Percentiles rank a stretch among this genome's conserved stretches.
Conservation (phyloP, 148 eudicot species). For the Agrostemma githago region DNA sequence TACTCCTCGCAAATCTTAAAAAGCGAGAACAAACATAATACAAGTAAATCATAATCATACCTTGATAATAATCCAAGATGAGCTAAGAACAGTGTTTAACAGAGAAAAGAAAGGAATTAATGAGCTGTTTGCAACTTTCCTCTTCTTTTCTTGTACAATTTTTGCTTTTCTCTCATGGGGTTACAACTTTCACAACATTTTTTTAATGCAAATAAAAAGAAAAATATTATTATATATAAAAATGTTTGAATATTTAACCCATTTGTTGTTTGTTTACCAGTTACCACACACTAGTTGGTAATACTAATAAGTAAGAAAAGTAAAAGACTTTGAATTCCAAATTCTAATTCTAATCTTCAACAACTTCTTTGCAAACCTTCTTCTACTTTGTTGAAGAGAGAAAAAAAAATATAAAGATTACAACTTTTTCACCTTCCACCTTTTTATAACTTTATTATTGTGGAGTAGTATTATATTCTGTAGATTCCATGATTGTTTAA, state of each 20-base stretch:
- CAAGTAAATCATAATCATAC: conserved; percentile 15
- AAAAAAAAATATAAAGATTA: neutral
- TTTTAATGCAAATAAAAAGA: neutral
- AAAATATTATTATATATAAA: neutral
- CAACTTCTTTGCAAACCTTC: neutral
- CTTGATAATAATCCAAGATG: conserved; percentile 10
- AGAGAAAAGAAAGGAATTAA: conserved; percentile 19
- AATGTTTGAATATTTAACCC: neutral
- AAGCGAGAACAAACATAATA: neutral
- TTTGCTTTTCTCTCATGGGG: conserved; percentile 40
- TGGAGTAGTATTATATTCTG: conserved; percentile 30
- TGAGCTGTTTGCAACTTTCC: conserved; percentile 15
- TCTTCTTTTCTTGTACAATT: conserved; percentile 26
- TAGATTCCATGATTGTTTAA: conserved; percentile 25
- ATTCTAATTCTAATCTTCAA: neutral
- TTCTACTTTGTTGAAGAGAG: conserved; percentile 23
- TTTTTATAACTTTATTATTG: conserved; percentile 25
- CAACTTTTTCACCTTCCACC: conserved; percentile 18
- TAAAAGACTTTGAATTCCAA: conserved; percentile 20
- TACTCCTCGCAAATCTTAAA: too few relatives aligned
- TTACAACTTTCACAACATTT: conserved; percentile 12
- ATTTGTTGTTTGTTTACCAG: too few relatives aligned
- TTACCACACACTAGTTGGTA: neutral
- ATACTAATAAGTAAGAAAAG: too few relatives aligned
- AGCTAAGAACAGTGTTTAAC: conserved; percentile 25